Evolutionary conservation across 495 filamentous ascomycete genomes (phyloP).

Genomic region (Ramalina intermedia): DNA sequence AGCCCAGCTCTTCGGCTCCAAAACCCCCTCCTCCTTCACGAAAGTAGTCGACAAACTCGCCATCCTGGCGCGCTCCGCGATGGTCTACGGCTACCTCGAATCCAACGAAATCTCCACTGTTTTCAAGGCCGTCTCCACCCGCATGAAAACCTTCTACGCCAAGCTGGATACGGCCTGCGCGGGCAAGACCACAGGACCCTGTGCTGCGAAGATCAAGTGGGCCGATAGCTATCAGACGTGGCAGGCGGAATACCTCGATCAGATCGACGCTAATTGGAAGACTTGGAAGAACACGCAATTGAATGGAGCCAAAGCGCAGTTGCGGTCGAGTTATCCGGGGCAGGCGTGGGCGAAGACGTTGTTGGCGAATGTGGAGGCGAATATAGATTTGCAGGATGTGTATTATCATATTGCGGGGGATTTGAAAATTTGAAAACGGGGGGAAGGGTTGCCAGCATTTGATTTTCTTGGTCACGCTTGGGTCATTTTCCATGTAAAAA

Average conservation of each 20-base stretch:
- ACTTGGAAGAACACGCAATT: background rate
- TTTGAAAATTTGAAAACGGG: no score
- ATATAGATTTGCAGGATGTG: no score
- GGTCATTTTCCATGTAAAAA: no score
- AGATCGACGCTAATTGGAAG: background rate
- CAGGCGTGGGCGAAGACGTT: no score
- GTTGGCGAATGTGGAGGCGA: no score
- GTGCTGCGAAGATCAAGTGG: no score
- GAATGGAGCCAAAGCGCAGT: background rate
- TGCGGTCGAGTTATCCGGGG: no score
- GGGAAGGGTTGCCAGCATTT: no score
- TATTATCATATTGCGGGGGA: no score
- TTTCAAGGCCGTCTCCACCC: background rate
- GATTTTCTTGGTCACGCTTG: no score
- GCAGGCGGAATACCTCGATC: background rate
- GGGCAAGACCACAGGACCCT: background rate
- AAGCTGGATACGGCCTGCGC: background rate
- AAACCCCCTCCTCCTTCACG: background rate
- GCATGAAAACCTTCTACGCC: constrained; percentile 1
- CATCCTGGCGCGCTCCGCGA: background rate
- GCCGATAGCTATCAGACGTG: background rate
- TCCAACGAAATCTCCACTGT: background rate
- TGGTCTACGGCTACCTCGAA: background rate
- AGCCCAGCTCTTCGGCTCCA: background rate
- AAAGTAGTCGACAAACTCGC: background rate